Evolutionary conservation across 1,284 basidiomycete genomes (phyloP).

Genomic region (Pseudozyma hubeiensis): DNA sequence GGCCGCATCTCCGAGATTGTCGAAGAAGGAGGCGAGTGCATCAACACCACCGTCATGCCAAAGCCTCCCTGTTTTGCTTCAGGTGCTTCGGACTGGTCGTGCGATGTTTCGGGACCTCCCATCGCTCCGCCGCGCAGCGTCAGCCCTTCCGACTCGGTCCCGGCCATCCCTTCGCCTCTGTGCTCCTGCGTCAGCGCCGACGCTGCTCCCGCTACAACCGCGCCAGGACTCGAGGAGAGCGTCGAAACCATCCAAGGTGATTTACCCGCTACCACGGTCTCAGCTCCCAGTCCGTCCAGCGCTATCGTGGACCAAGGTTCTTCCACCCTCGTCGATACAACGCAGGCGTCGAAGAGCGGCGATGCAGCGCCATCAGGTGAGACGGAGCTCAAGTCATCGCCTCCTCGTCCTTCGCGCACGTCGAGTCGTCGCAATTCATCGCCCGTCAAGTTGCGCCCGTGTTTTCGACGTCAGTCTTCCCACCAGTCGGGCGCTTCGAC

Average conservation of each 20-base stretch:
- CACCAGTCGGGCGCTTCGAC: conserved; percentile 39
- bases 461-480: conserved; percentile 56
- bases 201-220: not conserved
- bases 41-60: conserved; percentile 53
- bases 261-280: not conserved
- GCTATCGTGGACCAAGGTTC: not conserved
- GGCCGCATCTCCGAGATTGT: conserved; percentile 63
- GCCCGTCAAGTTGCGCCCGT: conserved; percentile 60
- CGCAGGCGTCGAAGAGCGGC: not conserved
- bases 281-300: not conserved
- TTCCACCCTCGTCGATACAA: not conserved
- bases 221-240: conserved; percentile 39
- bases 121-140: conserved; percentile 48
- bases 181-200: conserved; percentile 53
- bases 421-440: conserved; percentile 53
- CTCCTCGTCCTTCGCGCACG: conserved; percentile 31
- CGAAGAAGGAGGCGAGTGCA: conserved; percentile 56
- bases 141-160: conserved; percentile 60
- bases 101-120: conserved; percentile 55
- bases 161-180: conserved; percentile 61
- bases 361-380: no score
- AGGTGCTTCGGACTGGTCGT: conserved; percentile 38
- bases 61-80: conserved; percentile 20
- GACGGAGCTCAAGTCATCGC: conserved; percentile 5
- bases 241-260: conserved; percentile 48